These are phyloP conservation scores for Microthlaspi erraticum DNA, from an alignment of 345 rosid genomes.

Conservation along the genomic window DNA sequence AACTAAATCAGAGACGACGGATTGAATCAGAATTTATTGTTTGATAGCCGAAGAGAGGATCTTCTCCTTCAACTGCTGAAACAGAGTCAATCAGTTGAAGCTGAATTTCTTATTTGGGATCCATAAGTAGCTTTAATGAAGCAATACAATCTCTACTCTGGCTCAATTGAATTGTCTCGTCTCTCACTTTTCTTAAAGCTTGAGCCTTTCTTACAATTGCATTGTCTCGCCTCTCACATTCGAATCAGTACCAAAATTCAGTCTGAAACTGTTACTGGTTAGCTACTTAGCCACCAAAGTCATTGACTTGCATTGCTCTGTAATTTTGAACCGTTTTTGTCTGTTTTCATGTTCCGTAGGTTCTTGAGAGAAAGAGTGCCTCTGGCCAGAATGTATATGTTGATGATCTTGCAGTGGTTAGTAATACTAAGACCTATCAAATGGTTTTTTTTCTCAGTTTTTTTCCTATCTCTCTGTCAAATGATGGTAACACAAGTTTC, in stretches of 20 bases:
- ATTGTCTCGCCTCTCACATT: neutral
- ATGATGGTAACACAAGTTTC: constrained; percentile 7
- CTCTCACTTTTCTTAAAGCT: constrained; percentile 29
- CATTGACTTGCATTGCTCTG: constrained; percentile 28
- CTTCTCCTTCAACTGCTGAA: constrained; percentile 13
- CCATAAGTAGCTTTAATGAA: neutral
- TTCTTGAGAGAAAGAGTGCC: constrained; percentile 63
- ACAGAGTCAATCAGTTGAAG: neutral
- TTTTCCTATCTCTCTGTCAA: neutral
- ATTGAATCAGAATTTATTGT: constrained; percentile 17
- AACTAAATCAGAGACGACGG: constrained; percentile 9
- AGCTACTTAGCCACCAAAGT: constrained; percentile 16
- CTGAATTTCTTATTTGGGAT: neutral
- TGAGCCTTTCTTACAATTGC: constrained; percentile 18
- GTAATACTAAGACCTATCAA: constrained; percentile 16
- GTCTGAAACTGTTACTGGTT: neutral
- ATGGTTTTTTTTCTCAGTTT: neutral
- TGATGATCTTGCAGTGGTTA: constrained; percentile 76
- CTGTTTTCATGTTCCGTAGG: constrained; percentile 52
- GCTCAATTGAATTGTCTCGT: neutral
- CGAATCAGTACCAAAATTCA: no score
- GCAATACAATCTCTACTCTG: constrained; percentile 18
- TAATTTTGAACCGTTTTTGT: neutral
- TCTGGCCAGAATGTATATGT: constrained; percentile 53
- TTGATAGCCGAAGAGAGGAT: constrained; percentile 2